Conservation (phyloP, 352 stramenopile genomes). For the Globisporangium paddicum region DNA sequence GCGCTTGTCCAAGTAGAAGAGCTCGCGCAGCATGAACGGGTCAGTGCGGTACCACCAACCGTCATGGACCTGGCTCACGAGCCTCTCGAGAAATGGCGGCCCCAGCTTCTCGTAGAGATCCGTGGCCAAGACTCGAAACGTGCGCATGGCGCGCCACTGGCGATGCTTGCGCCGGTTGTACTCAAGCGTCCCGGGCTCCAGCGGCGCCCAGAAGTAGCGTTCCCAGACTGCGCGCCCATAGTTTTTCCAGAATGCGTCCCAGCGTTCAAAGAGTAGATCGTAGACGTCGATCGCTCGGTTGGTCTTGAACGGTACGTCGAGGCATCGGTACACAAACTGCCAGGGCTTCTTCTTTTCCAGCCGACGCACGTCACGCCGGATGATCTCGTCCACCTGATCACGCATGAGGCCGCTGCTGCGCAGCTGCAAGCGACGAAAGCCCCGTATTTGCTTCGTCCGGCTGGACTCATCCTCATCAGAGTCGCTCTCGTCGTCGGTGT, state of each 20-base stretch:
- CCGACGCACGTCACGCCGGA: slow-evolving; percentile 20
- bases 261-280: slow-evolving; percentile 42
- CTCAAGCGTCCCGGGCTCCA: slow-evolving; percentile 19
- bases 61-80: slow-evolving; percentile 13
- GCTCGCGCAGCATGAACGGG: slow-evolving; percentile 20
- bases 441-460: neutral
- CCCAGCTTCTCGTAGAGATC: slow-evolving; percentile 22
- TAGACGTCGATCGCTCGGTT: slow-evolving; percentile 22
- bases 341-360: slow-evolving; percentile 33
- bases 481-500: neutral
- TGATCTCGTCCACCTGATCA: slow-evolving; percentile 17
- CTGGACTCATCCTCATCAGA: neutral
- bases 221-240: slow-evolving; percentile 48
- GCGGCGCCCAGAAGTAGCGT: slow-evolving; percentile 35
- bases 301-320: slow-evolving; percentile 28
- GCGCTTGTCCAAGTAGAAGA: slow-evolving; percentile 15
- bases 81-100: neutral
- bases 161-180: slow-evolving; percentile 26
- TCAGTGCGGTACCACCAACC: slow-evolving; percentile 32
- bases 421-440: neutral
- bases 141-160: slow-evolving; percentile 22
- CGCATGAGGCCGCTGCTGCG: neutral
- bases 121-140: slow-evolving; percentile 24
- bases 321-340: slow-evolving; percentile 40
- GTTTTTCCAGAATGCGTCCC: slow-evolving; percentile 40